A percentile compares a stretch with the other conserved stretches of the same genome.
phyloP scores from a whole-genome alignment of 495 filamentous ascomycete genomes.

The Aspergillus haitiensis region DNA sequence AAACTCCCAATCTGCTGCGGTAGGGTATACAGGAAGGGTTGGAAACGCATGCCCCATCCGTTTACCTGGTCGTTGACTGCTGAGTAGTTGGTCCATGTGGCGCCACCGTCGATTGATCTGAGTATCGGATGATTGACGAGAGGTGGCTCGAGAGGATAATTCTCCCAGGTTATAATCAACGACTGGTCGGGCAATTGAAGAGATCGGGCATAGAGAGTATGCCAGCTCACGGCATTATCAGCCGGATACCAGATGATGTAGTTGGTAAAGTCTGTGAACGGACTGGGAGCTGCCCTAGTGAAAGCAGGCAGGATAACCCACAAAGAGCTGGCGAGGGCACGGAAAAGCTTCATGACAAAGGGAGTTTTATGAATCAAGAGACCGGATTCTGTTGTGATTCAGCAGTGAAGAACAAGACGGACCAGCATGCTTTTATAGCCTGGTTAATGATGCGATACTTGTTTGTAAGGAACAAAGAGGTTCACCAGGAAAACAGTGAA shows the following conservation, averaged over 20 bases:
- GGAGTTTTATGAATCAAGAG: too few species aligned
- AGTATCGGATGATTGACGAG: slow-evolving; percentile 35
- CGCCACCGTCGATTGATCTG: slow-evolving; percentile 10
- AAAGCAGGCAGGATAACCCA: too few species aligned
- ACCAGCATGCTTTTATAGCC: too few species aligned
- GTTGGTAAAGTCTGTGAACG: slow-evolving; percentile 9
- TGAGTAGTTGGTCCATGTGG: slow-evolving; percentile 15
- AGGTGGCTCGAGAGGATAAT: slow-evolving; percentile 53
- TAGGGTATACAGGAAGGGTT: background rate
- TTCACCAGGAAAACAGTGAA: too few species aligned
- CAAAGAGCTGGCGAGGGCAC: too few species aligned
- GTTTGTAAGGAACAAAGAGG: too few species aligned
- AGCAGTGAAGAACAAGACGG: too few species aligned
- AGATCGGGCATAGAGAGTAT: slow-evolving; percentile 17
- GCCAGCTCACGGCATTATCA: slow-evolving; percentile 1
- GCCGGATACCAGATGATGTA: slow-evolving; percentile 9
- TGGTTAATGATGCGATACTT: too few species aligned
- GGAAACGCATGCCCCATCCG: slow-evolving; percentile 10
- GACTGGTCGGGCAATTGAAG: slow-evolving; percentile 20
- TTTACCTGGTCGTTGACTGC: background rate
- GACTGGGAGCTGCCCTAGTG: too few species aligned
- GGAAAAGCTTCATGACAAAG: too few species aligned
- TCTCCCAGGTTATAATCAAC: slow-evolving; percentile 52
- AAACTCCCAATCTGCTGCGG: background rate
- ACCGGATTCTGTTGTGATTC: too few species aligned